Evolutionary conservation across 345 rosid genomes (phyloP).

Genomic region (Sisymbrium altissimum): DNA sequence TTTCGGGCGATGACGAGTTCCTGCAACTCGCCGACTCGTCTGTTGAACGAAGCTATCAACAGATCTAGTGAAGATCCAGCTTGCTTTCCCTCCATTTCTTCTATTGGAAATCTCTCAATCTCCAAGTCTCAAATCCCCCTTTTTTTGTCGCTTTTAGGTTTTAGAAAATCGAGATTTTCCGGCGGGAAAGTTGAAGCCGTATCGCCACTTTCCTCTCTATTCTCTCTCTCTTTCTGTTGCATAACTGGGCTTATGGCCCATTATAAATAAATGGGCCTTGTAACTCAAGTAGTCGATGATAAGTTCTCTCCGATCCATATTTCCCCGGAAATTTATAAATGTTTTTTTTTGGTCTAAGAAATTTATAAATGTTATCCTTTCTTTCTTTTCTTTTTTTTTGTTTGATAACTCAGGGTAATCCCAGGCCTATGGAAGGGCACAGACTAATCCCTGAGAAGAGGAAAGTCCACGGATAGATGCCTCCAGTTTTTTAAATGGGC

Average conservation of each 20-base stretch:
- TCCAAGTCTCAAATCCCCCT: background rate
- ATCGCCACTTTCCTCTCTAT: background rate
- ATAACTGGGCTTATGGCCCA: constrained; percentile 1
- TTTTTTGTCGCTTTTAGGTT: constrained; percentile 6
- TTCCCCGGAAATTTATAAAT: background rate
- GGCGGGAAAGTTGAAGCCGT: constrained; percentile 27
- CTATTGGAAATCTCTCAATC: background rate
- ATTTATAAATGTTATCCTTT: too few species aligned
- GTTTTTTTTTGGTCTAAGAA: too few species aligned
- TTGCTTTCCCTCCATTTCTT: constrained; percentile 58
- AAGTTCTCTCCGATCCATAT: background rate
- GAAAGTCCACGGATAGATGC: too few species aligned
- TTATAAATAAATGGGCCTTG: background rate
- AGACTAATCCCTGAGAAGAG: too few species aligned
- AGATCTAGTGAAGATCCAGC: constrained; percentile 72
- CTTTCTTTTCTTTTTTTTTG: too few species aligned
- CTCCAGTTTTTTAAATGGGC: too few species aligned
- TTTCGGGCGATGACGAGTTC: constrained; percentile 88
- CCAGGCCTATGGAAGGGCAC: too few species aligned
- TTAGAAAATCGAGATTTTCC: background rate
- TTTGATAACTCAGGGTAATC: too few species aligned
- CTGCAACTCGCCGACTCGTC: constrained; percentile 72
- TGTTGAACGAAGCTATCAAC: constrained; percentile 59
- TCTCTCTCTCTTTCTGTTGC: background rate
- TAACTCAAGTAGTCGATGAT: background rate